These are phyloP conservation scores for Vitis hybrid DNA, from an alignment of 177 flowering plant species.

Conservation along the genomic window DNA sequence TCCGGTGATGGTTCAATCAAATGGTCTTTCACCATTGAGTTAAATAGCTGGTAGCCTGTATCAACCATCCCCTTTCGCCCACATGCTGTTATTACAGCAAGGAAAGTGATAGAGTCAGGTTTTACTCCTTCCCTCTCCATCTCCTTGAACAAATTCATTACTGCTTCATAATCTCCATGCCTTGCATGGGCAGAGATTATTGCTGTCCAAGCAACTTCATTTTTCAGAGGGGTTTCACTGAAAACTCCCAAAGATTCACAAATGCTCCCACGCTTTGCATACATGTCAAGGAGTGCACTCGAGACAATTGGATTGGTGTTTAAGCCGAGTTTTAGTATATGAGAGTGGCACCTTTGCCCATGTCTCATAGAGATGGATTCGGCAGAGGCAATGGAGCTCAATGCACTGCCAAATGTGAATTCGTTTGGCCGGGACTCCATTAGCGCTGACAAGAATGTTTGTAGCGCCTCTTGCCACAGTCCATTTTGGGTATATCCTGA, in stretches of 20 bases:
- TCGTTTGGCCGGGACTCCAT: constrained; percentile 52
- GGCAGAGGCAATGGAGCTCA: constrained; percentile 67
- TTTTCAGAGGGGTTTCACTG: constrained; percentile 39
- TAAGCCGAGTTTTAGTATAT: constrained; percentile 64
- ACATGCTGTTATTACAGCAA: constrained; percentile 78
- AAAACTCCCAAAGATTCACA: constrained; percentile 61
- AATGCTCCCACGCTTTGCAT: constrained; percentile 87
- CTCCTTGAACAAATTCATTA: constrained; percentile 50
- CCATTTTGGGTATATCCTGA: constrained; percentile 75
- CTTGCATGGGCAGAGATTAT: constrained; percentile 79
- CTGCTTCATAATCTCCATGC: constrained; percentile 75
- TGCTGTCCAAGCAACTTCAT: constrained; percentile 77
- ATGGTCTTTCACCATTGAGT: constrained; percentile 59
- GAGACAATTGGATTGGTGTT: constrained; percentile 51
- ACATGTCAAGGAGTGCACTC: constrained; percentile 91
- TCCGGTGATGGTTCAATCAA: constrained; percentile 61
- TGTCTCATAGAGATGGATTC: constrained; percentile 62
- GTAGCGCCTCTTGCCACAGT: constrained; percentile 61
- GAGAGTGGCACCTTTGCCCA: constrained; percentile 71
- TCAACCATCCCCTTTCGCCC: constrained; percentile 78
- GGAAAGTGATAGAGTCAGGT: constrained; percentile 84
- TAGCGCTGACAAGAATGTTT: constrained; percentile 39
- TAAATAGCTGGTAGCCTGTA: constrained; percentile 49
- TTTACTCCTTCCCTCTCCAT: constrained; percentile 50
- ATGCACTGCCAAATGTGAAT: constrained; percentile 80